Conservation (phyloP, 768 basidiomycete genomes). For the Paxillus rubicundulus region DNA sequence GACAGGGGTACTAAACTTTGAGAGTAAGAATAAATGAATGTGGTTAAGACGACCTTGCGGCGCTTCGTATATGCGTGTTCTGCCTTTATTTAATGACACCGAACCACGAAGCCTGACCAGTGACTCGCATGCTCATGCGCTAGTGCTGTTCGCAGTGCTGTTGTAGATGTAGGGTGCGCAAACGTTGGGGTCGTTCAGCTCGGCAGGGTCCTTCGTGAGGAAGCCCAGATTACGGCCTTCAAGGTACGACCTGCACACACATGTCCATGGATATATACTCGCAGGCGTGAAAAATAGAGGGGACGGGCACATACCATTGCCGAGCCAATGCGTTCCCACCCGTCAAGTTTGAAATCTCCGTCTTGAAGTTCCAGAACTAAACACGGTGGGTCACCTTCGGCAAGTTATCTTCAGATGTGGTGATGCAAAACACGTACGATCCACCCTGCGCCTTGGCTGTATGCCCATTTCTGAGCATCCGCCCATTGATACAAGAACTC, state of each 20-base stretch:
- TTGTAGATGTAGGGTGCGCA: slow-evolving; percentile 49
- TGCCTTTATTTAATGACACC: neutral
- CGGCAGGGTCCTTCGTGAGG: slow-evolving; percentile 61
- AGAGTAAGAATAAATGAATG: neutral
- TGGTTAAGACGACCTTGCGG: neutral
- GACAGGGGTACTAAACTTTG: too few species aligned
- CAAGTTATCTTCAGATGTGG: neutral
- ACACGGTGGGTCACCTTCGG: neutral
- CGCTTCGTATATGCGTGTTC: neutral
- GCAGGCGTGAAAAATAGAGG: neutral
- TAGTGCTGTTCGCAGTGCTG: slow-evolving; percentile 10
- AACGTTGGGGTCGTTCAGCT: slow-evolving; percentile 55
- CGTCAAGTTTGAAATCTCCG: slow-evolving; percentile 49
- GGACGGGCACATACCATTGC: slow-evolving; percentile 47
- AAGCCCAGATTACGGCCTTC: slow-evolving; percentile 55
- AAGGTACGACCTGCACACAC: slow-evolving; percentile 57
- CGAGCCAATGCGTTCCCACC: slow-evolving; percentile 43
- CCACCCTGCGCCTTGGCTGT: slow-evolving; percentile 62
- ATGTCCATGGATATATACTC: neutral
- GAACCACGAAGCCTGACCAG: neutral
- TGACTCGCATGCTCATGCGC: slow-evolving; percentile 1
- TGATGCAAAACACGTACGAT: slow-evolving; percentile 43
- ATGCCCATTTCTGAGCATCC: slow-evolving; percentile 70
- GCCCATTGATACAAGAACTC: slow-evolving; percentile 66
- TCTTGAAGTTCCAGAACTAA: slow-evolving; percentile 74